Evolutionary conservation across 2,329 filamentous ascomycete genomes (phyloP), one percentile per base, ranked within the genome.

Genomic region (Pyrenochaeta sp.): DNA sequence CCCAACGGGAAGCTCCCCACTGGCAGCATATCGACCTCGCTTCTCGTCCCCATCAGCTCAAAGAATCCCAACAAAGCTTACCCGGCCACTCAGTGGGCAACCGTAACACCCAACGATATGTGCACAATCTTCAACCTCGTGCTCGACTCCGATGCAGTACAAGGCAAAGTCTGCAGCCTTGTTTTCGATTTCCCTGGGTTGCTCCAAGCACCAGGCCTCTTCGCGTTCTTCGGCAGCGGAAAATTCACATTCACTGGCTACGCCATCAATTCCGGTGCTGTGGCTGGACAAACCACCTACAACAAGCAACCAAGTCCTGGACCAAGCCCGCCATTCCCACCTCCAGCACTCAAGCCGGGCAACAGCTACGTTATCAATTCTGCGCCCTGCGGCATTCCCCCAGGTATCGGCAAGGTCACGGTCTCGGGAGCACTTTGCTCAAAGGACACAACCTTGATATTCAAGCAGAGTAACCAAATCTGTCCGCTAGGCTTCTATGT

Each of bases 51-150:
- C 20, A 69, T 72, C 51, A 62, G 60, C 49, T 36, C 49, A 12
- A 56, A 54, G 17, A 40, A 55, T 5, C 68, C 68, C 37, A 54
- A 60, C 31, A 59, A 56, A 27, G 57, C 56, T 32, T 72, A 63
- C 51, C 45, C 49, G 10, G 45, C 49, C 27, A 58, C 50, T 30
- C 30, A 51, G 7, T 61, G 56, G 58, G 62, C 64, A 2, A 63
- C 53, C 11, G 35, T 70, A 30, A 71, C 66, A 2, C 67, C 68
- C 0, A 59, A 61, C 49, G 68, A 71, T 55, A 56, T 56, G 46
- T 72, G 68, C 63, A 71, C 67, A 11, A 61, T 72, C 56, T 71
- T 71, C 64, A 69, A 70, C 56, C 55, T 69, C 44, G 57, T 61
- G 4, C 37, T 72, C 20, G 59, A 66, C 42, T 56, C 49, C 29